These are phyloP conservation scores for Ceratobasidium sp. DNA, from an alignment of 1,284 basidiomycete species.

Conservation along the genomic window DNA sequence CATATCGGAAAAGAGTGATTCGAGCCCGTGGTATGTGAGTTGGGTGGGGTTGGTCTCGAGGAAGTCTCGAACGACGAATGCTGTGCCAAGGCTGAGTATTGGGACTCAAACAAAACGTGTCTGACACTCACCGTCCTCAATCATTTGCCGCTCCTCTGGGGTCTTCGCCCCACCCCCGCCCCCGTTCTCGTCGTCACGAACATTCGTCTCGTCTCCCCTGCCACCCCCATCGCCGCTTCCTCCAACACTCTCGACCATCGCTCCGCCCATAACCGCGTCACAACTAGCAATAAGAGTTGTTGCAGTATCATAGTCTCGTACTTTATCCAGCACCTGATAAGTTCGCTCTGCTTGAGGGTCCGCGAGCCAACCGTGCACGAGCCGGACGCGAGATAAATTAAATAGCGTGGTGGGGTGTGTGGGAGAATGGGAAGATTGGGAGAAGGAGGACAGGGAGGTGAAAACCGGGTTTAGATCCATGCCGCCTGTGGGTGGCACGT, in stretches of 20 bases:
- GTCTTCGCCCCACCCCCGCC: neutral
- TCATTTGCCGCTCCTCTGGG: slow-evolving; percentile 47
- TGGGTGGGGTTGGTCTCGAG: slow-evolving; percentile 78
- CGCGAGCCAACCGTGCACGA: slow-evolving; percentile 92
- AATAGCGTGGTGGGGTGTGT: slow-evolving; percentile 83
- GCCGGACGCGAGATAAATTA: slow-evolving; percentile 75
- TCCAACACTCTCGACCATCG: slow-evolving; percentile 12
- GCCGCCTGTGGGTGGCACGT: slow-evolving; percentile 61
- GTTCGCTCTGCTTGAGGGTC: slow-evolving; percentile 70
- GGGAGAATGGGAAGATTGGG: slow-evolving; percentile 58
- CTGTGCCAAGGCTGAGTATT: slow-evolving; percentile 53
- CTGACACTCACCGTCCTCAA: slow-evolving; percentile 28
- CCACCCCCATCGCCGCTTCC: neutral
- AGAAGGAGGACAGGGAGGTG: slow-evolving; percentile 69
- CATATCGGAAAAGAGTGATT: slow-evolving; percentile 54
- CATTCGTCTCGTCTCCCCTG: neutral
- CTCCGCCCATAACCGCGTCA: slow-evolving; percentile 25
- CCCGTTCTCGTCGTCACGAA: neutral
- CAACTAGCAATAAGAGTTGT: slow-evolving; percentile 21
- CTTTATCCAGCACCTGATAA: slow-evolving; percentile 60
- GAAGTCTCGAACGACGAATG: slow-evolving; percentile 71
- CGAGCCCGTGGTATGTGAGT: slow-evolving; percentile 79
- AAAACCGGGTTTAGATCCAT: slow-evolving; percentile 88
- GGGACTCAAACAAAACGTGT: neutral
- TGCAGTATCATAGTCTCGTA: slow-evolving; percentile 54